Percentiles rank a stretch among this genome's conserved stretches.
phyloP scores from a whole-genome alignment of 2,329 filamentous ascomycete genomes.

The Nannizziopsis barbatae region DNA sequence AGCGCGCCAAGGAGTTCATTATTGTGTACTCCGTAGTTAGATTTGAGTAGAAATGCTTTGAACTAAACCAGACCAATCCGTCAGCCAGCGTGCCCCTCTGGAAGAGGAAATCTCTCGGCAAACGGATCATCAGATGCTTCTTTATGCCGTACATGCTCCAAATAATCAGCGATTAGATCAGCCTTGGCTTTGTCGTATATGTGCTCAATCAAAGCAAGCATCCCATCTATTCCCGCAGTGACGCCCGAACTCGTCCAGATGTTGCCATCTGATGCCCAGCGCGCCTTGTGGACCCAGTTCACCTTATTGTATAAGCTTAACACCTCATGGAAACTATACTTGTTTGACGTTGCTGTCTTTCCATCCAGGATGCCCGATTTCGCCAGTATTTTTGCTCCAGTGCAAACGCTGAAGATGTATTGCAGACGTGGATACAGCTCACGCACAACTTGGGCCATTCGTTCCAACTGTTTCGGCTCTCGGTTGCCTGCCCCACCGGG shows the following conservation, averaged over 20 bases:
- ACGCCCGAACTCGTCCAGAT: conserved; percentile 57
- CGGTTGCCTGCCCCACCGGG: conserved; percentile 49
- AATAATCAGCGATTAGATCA: conserved; percentile 36
- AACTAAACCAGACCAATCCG: neutral
- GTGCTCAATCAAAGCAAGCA: conserved; percentile 45
- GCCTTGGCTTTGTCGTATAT: conserved; percentile 46
- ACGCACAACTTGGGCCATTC: conserved; percentile 39
- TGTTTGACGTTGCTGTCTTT: conserved; percentile 55
- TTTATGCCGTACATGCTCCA: conserved; percentile 49
- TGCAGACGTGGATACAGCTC: conserved; percentile 39
- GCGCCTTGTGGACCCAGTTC: conserved; percentile 50
- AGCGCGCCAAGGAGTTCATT: too few relatives aligned
- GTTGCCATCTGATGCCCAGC: conserved; percentile 56
- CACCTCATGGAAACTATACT: conserved; percentile 44
- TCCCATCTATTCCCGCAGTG: conserved; percentile 52
- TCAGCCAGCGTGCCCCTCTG: conserved; percentile 23
- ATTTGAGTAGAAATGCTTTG: neutral
- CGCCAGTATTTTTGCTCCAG: conserved; percentile 50
- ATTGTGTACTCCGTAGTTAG: neutral
- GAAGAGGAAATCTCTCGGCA: neutral
- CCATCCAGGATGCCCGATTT: conserved; percentile 50
- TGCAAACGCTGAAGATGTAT: conserved; percentile 56
- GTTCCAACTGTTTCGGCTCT: conserved; percentile 21
- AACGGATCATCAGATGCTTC: conserved; percentile 47
- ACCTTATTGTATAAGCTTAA: conserved; percentile 41